A percentile compares a stretch with the other conserved stretches of the same genome.
phyloP scores from a whole-genome alignment of 2,329 filamentous ascomycete species.

The Stemphylium lycopersici region DNA sequence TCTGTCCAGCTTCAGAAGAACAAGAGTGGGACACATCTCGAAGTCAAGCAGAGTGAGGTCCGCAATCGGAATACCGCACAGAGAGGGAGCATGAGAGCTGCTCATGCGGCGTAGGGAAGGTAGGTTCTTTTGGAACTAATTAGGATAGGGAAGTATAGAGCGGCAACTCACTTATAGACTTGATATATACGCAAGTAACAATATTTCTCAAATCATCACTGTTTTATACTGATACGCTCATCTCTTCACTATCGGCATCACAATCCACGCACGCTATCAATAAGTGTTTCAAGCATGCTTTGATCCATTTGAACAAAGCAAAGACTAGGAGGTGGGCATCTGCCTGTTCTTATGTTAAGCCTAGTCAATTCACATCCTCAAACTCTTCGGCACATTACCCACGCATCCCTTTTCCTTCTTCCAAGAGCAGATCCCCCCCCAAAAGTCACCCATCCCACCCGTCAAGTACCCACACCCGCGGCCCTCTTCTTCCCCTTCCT shows the following conservation, averaged over 20 bases:
- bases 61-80: constrained; percentile 28
- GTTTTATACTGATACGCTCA: not conserved
- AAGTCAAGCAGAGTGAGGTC: constrained; percentile 37
- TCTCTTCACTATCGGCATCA: no score
- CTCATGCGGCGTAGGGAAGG: constrained; percentile 3
- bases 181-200: not conserved
- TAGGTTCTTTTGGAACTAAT: not conserved
- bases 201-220: no score
- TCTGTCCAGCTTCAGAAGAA: constrained; percentile 29
- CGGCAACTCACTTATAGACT: not conserved
- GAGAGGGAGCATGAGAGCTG: constrained; percentile 10
- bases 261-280: no score
- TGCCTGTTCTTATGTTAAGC: no score
- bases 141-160: not conserved
- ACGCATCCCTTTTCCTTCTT: no score
- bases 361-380: no score
- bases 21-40: constrained; percentile 31
- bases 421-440: no score
- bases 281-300: no score
- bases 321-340: no score
- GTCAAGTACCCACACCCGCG: constrained; percentile 4
- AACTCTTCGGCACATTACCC: no score
- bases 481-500: constrained; percentile 12
- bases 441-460: not conserved
- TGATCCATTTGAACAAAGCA: no score